Evolutionary conservation across 768 basidiomycete genomes (phyloP).

Genomic region (Albatrellus ellisii): DNA sequence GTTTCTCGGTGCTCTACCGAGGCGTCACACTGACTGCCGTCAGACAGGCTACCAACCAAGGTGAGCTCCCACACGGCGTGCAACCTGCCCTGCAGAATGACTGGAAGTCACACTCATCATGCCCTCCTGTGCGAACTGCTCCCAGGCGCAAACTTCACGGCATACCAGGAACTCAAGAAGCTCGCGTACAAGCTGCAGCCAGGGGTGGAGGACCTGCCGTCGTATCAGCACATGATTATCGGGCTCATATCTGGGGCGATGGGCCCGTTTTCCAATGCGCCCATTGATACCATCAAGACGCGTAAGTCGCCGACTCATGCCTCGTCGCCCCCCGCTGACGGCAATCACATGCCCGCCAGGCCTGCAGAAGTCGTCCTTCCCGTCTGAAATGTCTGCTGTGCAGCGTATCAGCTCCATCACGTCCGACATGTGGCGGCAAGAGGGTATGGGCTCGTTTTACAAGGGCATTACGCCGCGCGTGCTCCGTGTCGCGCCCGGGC

Average conservation of each 20-base stretch:
- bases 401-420: conserved; percentile 73
- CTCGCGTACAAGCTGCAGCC: conserved; percentile 70
- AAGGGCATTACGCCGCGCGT: conserved; percentile 98
- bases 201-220: conserved; percentile 65
- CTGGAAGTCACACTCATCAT: too few species aligned
- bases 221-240: conserved; percentile 91
- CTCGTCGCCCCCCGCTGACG: neutral
- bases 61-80: conserved; percentile 27
- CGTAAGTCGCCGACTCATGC: conserved; percentile 35
- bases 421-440: conserved; percentile 84
- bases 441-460: conserved; percentile 87
- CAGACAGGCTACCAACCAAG: conserved; percentile 96
- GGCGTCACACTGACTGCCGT: conserved; percentile 90
- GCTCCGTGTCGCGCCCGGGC: conserved; percentile 90
- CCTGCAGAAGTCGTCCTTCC: conserved; percentile 71
- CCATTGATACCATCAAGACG: conserved; percentile 91
- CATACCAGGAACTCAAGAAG: conserved; percentile 94
- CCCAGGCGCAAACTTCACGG: conserved; percentile 90
- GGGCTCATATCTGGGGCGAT: conserved; percentile 94
- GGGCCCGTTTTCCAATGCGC: conserved; percentile 98
- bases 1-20: conserved; percentile 71
- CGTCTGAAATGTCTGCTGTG: conserved; percentile 63
- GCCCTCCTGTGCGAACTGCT: too few species aligned
- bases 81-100: neutral
- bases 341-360: conserved; percentile 28